Evolutionary conservation across 2,329 filamentous ascomycete species (phyloP), one percentile per base, ranked within the genome.

Genomic region (Aspergillus brunneoviolaceus): DNA sequence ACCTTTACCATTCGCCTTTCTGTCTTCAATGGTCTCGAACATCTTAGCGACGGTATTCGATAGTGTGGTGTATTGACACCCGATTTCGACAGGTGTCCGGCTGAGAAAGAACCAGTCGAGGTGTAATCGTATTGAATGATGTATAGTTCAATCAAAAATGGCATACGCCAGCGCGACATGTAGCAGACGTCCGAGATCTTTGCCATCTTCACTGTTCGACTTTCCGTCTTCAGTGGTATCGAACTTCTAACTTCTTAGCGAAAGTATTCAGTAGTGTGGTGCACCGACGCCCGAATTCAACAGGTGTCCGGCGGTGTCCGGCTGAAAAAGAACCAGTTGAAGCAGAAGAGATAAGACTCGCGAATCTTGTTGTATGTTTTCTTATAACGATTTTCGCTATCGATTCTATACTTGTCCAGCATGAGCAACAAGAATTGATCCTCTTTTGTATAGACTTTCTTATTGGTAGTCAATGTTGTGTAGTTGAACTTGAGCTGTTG

Each of bases 91-190:
- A 0, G 95, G 92, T 4, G 94, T 99, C 50, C 95, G 87, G 75
- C 91, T 96, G 48, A 99, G 84, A 82, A 99, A 97, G 81, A 99
- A 99, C 96, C 96, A 99, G 74, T 99, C n/a, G n/a, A n/a, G n/a
- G n/a, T n/a, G n/a, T n/a, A n/a, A n/a, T n/a, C n/a, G n/a, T n/a
- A n/a, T n/a, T n/a, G n/a, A n/a, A n/a, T n/a, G n/a, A n/a, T n/a
- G n/a, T n/a, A n/a, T n/a, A n/a, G n/a, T n/a, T n/a, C n/a, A n/a
- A n/a, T n/a, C n/a, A n/a, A n/a, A n/a, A n/a, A n/a, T n/a, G n/a
- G n/a, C n/a, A n/a, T n/a, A n/a, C n/a, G n/a, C n/a, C n/a, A n/a
- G n/a, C n/a, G n/a, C n/a, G n/a, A n/a, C n/a, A n/a, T n/a, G n/a
- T n/a, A n/a, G n/a, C n/a, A n/a, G n/a, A n/a, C n/a, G n/a, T n/a